Evolutionary conservation across 352 stramenopile genomes (phyloP).

Genomic region (Pythium oligandrum): DNA sequence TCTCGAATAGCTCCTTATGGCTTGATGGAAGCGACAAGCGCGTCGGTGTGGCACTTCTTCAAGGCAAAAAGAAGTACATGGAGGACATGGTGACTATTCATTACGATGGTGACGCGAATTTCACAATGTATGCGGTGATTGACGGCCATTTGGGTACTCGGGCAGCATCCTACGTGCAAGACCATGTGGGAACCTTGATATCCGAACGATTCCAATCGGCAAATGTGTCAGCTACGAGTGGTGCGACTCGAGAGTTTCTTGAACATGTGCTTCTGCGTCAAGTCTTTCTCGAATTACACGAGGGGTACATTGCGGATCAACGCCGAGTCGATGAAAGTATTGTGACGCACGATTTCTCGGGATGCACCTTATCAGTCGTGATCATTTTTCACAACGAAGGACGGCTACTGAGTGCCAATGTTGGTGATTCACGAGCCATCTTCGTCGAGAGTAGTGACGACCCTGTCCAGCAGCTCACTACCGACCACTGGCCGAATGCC

Average conservation of each 20-base stretch:
- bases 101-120: conserved; percentile 10
- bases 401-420: conserved; percentile 66
- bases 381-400: conserved; percentile 53
- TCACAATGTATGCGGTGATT: conserved; percentile 92
- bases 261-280: conserved; percentile 61
- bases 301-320: conserved; percentile 4
- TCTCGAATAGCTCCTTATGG: too few relatives aligned
- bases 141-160: conserved; percentile 92
- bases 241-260: conserved; percentile 19
- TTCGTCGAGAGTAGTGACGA: conserved; percentile 14
- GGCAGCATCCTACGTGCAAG: conserved; percentile 76
- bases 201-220: conserved; percentile 3
- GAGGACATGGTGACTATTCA: conserved; percentile 78
- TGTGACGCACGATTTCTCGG: conserved; percentile 51
- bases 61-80: conserved; percentile 92
- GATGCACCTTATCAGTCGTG: conserved; percentile 75
- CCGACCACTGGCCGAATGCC: conserved; percentile 63
- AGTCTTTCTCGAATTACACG: conserved; percentile 70
- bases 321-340: conserved; percentile 12
- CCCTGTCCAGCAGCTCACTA: conserved; percentile 24
- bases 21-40: not conserved
- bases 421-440: conserved; percentile 84
- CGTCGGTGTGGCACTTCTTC: conserved; percentile 63
- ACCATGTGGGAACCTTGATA: conserved; percentile 2
- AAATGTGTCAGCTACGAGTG: not conserved